A percentile compares a stretch with the other conserved stretches of the same genome.
Conservation (phyloP, 2,329 filamentous ascomycete genomes). For the Trichoderma asperellum region DNA sequence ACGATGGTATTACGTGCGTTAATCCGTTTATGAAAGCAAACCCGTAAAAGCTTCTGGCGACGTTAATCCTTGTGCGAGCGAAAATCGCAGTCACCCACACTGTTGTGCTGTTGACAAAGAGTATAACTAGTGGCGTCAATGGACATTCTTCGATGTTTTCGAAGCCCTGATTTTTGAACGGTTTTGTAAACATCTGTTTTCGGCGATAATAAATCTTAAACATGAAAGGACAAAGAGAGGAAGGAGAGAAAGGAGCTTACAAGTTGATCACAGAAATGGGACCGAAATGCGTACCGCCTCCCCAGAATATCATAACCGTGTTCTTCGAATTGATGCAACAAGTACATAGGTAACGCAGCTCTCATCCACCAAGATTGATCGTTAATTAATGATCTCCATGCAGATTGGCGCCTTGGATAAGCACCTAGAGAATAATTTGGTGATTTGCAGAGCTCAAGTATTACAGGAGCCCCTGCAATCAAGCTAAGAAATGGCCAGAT, state of each 20-base stretch:
- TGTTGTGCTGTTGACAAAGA: conserved; percentile 14
- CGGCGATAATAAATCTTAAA: neutral
- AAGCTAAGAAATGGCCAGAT: conserved; percentile 13
- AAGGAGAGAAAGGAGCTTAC: neutral
- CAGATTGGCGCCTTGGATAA: neutral
- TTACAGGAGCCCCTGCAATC: neutral
- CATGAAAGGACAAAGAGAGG: neutral
- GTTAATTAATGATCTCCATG: conserved; percentile 8
- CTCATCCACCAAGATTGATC: conserved; percentile 13
- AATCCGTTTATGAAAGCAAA: conserved; percentile 12
- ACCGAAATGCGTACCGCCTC: conserved; percentile 10
- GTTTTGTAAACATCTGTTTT: neutral
- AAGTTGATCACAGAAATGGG: conserved; percentile 7
- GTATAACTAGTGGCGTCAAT: conserved; percentile 5
- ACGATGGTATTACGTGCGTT: conserved; percentile 17
- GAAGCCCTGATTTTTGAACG: neutral
- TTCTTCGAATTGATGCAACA: conserved; percentile 22
- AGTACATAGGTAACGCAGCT: conserved; percentile 8
- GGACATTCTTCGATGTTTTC: neutral
- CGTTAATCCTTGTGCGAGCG: neutral
- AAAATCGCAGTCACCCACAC: conserved; percentile 7
- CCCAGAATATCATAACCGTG: conserved; percentile 21
- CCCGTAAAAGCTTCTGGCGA: conserved; percentile 12
- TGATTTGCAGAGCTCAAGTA: neutral
- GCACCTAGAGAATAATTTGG: neutral